Evolutionary conservation across 2,329 filamentous ascomycete species (phyloP).

Genomic region (Ceratocystis huliohia): DNA sequence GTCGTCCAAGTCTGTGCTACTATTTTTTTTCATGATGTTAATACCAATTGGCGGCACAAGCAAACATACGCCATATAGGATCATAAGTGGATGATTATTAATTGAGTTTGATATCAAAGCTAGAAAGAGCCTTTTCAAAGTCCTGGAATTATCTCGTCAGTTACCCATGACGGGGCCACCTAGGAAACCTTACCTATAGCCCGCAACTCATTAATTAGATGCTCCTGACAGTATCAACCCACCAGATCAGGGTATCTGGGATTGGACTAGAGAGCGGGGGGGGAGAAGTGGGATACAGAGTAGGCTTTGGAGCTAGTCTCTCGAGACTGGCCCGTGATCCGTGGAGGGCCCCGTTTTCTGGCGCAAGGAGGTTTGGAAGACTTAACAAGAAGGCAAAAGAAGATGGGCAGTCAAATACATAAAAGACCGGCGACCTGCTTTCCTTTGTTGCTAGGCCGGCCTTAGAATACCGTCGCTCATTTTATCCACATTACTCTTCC

Average conservation of each 20-base stretch:
- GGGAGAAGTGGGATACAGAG: too few relatives aligned
- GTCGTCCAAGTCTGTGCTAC: slow-evolving; percentile 1
- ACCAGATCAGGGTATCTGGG: too few relatives aligned
- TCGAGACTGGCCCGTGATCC: neutral
- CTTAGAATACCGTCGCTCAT: neutral
- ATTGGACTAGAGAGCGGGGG: too few relatives aligned
- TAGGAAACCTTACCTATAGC: too few relatives aligned
- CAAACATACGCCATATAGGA: slow-evolving; percentile 4
- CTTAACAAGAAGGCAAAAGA: neutral
- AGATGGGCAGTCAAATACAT: neutral
- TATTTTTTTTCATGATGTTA: neutral
- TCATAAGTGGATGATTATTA: neutral
- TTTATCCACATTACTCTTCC: neutral
- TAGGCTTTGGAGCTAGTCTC: neutral
- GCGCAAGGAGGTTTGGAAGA: neutral
- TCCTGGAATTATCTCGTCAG: neutral
- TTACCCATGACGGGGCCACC: too few relatives aligned
- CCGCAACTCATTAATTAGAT: too few relatives aligned
- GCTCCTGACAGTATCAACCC: too few relatives aligned
- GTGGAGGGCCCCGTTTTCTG: neutral
- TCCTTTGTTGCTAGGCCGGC: neutral
- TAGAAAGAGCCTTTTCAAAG: neutral
- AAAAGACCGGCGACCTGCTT: slow-evolving; percentile 2
- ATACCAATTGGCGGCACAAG: slow-evolving; percentile 1
- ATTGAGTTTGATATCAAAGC: neutral